Base-by-base conservation (phyloP, 2,329 filamentous ascomycete species). In the Exophiala sp. region DNA sequence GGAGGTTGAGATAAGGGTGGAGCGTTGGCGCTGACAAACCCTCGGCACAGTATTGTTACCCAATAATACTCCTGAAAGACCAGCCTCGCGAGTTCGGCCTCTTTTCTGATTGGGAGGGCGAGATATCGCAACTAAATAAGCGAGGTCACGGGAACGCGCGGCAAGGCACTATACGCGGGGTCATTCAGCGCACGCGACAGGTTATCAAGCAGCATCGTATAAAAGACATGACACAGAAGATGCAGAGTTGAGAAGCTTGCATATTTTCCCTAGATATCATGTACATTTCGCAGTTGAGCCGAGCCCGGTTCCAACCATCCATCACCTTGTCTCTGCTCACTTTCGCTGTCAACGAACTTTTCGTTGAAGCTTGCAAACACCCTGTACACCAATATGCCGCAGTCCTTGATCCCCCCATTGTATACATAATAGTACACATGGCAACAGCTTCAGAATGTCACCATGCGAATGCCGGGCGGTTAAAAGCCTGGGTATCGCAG, bases 171-270 rank as follows among this genome's bases (percentile, higher is more conserved):
- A 10, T 27, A 27, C 24, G 24, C 10, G 24, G 10, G n/a, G n/a
- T n/a, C n/a, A n/a, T n/a, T n/a, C n/a, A n/a, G n/a, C n/a, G n/a
- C n/a, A n/a, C n/a, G n/a, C n/a, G n/a, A n/a, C n/a, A n/a, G n/a
- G n/a, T n/a, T n/a, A n/a, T n/a, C n/a, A n/a, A n/a, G n/a, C n/a
- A n/a, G n/a, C n/a, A n/a, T n/a, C n/a, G n/a, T n/a, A n/a, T n/a
- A n/a, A n/a, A 35, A n/a, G 32, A 35, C 5, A 35, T 35, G 32
- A 6, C 3, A n/a, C 7, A 32, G 29, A 9, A 32, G 7, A 27
- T 27, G 8, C 21, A 14, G 42, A 44, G 42, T 44, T 44, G 42
- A 44, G 42, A 44, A 44, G 18, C 27, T 44, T 44, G 21, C 14
- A 10, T 18, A 27, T 44, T 44, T 41, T 19, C 38, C 24, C n/a